Evolutionary conservation across 108 stramenopile species (phyloP), one percentile per base, ranked within the genome.

Genomic region (Fragilariopsis cylindrus): DNA sequence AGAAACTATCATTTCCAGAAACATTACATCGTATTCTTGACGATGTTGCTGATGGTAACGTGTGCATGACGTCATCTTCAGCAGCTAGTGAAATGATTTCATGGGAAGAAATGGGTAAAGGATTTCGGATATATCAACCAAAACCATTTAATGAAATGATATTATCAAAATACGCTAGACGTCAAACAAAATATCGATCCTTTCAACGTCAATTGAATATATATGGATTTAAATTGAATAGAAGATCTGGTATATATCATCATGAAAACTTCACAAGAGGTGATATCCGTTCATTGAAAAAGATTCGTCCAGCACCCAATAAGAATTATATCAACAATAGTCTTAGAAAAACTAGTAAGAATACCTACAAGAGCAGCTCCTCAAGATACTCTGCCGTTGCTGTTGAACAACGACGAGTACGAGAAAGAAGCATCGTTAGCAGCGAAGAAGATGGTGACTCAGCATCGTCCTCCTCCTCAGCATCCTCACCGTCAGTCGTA

Each of bases 121-220:
- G 64, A 5, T 82, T 82, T 63, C 47, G 46, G 13, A 67, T 82
- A 4, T 57, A 70, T 43, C 21, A 72, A 4, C 62, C 55, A 4
- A 39, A 64, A 55, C 3, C 4, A 5, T 82, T 82, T 44, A 62
- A 41, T 8, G 60, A 78, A 47, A 15, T 49, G n/a, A 81, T 81
- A 47, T 30, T 81, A 9, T 75, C 80, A 7, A 66, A 47, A 21
- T 82, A 82, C 67, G 70, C 76, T 53, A 76, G 57, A 30, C 43
- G 48, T 5, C 72, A 74, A 43, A 77, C 69, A 18, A 72, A 77
- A 8, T 77, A 69, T 60, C 50, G 65, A 49, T 74, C 73, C 46
- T 82, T 82, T 47, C 69, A 70, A 40, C 60, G 79, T 21, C 69
- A 74, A 54, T 11, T 80, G 49, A 74, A 73, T 8, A 43, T 78